These are phyloP conservation scores for Aspergillus sergii DNA, from an alignment of 2,329 filamentous ascomycete genomes.

Conservation along the genomic window DNA sequence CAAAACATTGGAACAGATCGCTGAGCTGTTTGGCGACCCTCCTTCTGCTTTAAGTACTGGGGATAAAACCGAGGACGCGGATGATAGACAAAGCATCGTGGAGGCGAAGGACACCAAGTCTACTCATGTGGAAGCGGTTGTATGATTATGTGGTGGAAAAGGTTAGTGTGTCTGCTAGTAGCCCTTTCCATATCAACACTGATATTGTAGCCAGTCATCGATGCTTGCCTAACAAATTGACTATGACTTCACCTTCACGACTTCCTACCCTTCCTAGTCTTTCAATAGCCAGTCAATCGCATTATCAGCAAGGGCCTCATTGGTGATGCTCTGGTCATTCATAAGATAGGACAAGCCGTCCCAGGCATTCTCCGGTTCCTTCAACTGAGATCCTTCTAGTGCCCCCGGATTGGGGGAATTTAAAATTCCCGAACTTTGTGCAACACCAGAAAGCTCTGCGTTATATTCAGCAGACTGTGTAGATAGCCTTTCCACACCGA, in stretches of 20 bases:
- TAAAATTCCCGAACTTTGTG: neutral
- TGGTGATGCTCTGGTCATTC: constrained; percentile 16
- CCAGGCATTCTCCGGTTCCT: neutral
- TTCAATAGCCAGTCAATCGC: constrained; percentile 23
- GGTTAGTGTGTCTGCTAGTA: too few relatives aligned
- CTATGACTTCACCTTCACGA: neutral
- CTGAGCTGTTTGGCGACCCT: constrained; percentile 6
- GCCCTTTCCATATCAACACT: neutral
- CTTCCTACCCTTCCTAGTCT: constrained; percentile 7
- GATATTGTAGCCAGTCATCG: neutral
- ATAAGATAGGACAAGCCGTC: constrained; percentile 15
- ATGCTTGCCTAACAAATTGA: neutral
- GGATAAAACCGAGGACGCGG: neutral
- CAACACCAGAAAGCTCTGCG: too few relatives aligned
- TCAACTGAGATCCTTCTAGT: neutral
- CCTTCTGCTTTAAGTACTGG: neutral
- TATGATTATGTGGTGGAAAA: neutral
- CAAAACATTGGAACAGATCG: constrained; percentile 16
- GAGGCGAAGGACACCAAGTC: constrained; percentile 22
- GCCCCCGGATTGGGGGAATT: neutral
- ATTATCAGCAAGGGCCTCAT: constrained; percentile 22
- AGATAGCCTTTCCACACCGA: neutral
- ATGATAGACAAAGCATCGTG: constrained; percentile 21
- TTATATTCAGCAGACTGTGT: neutral
- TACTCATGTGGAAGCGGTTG: constrained; percentile 11